These are phyloP conservation scores for Arthrinium puccinioides DNA, from an alignment of 2,329 filamentous ascomycete species.

Conservation along the genomic window DNA sequence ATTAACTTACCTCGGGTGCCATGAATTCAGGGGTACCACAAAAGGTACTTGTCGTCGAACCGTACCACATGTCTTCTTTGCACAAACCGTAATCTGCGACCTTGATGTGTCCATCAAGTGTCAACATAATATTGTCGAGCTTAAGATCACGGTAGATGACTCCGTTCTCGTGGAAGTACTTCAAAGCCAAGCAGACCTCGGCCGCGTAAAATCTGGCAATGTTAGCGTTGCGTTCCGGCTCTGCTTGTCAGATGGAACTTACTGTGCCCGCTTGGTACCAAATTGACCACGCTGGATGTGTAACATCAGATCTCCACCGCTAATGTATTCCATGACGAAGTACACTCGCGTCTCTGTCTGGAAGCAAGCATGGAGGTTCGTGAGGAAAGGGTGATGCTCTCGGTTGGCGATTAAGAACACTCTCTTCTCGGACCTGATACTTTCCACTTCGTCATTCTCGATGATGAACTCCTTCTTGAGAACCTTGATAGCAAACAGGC, in stretches of 20 bases:
- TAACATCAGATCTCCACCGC: slow-evolving; percentile 96
- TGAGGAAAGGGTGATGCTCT: slow-evolving; percentile 90
- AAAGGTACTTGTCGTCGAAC: slow-evolving; percentile 93
- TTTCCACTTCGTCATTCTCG: slow-evolving; percentile 98
- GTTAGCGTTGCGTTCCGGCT: slow-evolving; percentile 7
- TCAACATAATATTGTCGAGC: slow-evolving; percentile 84
- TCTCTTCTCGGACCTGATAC: slow-evolving; percentile 92
- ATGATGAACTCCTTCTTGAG: slow-evolving; percentile 99
- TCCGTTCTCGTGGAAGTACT: slow-evolving; percentile 99
- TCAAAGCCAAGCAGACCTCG: slow-evolving; percentile 92
- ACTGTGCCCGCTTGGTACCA: slow-evolving; percentile 91
- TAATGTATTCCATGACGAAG: slow-evolving; percentile 99
- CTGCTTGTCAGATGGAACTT: slow-evolving; percentile 34
- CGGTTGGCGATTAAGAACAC: slow-evolving; percentile 97
- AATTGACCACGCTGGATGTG: slow-evolving; percentile 98
- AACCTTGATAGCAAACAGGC: slow-evolving; percentile 96
- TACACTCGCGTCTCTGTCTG: slow-evolving; percentile 98
- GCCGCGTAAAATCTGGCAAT: slow-evolving; percentile 81
- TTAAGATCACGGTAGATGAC: slow-evolving; percentile 98
- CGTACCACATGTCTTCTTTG: slow-evolving; percentile 99
- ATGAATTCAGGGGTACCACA: slow-evolving; percentile 99
- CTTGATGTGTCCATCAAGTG: slow-evolving; percentile 95
- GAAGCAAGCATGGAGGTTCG: slow-evolving; percentile 95
- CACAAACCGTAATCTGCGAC: slow-evolving; percentile 97
- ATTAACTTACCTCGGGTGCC: slow-evolving; percentile 75